A percentile compares a stretch with the other conserved stretches of the same genome.
Conservation (phyloP, 805 yeast genomes). For the Saturnispora dispora region DNA sequence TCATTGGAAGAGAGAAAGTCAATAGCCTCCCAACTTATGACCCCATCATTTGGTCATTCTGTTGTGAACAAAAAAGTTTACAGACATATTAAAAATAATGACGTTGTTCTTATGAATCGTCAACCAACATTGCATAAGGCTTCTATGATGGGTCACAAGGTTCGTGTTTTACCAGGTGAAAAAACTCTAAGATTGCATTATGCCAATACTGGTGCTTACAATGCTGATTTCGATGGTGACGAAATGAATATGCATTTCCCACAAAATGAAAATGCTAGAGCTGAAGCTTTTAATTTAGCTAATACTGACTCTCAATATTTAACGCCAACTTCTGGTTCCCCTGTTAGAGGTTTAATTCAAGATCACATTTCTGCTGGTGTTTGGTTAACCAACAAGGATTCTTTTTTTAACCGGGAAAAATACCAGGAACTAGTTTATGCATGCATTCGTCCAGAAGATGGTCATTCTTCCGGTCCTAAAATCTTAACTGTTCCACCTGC, state of each 20-base stretch:
- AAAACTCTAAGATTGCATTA: conserved; percentile 93
- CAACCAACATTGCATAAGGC: conserved; percentile 99
- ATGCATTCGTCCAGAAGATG: conserved; percentile 94
- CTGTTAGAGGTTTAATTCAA: conserved; percentile 97
- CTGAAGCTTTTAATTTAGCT: conserved; percentile 91
- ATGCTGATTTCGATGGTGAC: conserved; percentile 99
- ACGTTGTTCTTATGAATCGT: conserved; percentile 96
- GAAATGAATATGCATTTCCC: conserved; percentile 99
- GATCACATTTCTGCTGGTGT: conserved; percentile 99
- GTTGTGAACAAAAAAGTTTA: conserved; percentile 84
- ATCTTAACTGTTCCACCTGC: conserved; percentile 86
- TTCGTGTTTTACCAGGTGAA: conserved; percentile 93
- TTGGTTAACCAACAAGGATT: conserved; percentile 91
- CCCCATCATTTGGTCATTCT: conserved; percentile 60
- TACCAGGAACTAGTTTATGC: conserved; percentile 93
- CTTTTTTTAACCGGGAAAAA: conserved; percentile 81
- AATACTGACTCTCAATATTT: conserved; percentile 96
- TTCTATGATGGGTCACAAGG: conserved; percentile 99
- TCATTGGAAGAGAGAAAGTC: conserved; percentile 90
- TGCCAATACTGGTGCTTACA: conserved; percentile 98
- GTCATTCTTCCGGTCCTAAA: conserved; percentile 66
- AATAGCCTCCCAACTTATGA: conserved; percentile 84
- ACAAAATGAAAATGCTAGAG: conserved; percentile 92
- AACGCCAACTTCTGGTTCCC: conserved; percentile 97
- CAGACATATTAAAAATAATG: conserved; percentile 90